These are phyloP conservation scores for Hypoxylon sp. DNA, from an alignment of 2,329 filamentous ascomycete genomes.

Conservation along the genomic window DNA sequence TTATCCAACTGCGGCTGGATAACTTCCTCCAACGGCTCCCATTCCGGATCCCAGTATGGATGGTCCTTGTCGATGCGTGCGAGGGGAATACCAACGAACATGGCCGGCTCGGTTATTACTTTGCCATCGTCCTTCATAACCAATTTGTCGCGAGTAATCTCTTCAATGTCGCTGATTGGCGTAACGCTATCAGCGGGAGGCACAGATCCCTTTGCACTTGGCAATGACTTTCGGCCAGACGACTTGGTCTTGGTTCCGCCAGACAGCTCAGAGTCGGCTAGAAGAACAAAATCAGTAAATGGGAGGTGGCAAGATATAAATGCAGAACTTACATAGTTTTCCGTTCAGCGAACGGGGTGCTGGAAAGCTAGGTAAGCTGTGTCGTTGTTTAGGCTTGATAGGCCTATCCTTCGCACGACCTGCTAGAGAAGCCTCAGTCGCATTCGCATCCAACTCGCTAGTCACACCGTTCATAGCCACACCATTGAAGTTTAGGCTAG, in stretches of 20 bases:
- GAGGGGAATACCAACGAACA: slow-evolving; percentile 66
- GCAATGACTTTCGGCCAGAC: slow-evolving; percentile 50
- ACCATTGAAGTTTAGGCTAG: slow-evolving; percentile 29
- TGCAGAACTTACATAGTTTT: slow-evolving; percentile 35
- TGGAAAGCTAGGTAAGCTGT: slow-evolving; percentile 50
- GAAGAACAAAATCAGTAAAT: slow-evolving; percentile 34
- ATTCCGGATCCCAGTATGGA: slow-evolving; percentile 69
- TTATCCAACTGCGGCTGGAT: slow-evolving; percentile 61
- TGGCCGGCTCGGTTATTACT: slow-evolving; percentile 64
- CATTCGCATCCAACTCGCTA: slow-evolving; percentile 31
- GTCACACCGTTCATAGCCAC: slow-evolving; percentile 34
- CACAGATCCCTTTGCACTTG: slow-evolving; percentile 47
- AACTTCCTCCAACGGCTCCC: slow-evolving; percentile 61
- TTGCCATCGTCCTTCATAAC: slow-evolving; percentile 63
- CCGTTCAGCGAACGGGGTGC: slow-evolving; percentile 31
- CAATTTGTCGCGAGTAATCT: slow-evolving; percentile 63
- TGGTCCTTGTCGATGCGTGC: slow-evolving; percentile 64
- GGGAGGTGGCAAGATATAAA: neutral
- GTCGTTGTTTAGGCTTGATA: slow-evolving; percentile 50
- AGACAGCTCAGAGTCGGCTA: slow-evolving; percentile 41
- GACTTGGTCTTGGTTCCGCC: slow-evolving; percentile 47
- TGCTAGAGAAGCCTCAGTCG: slow-evolving; percentile 14
- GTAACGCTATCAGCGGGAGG: slow-evolving; percentile 45
- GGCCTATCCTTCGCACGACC: slow-evolving; percentile 40
- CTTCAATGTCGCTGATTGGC: slow-evolving; percentile 43